Evolutionary conservation across 2,329 filamentous ascomycete species (phyloP), one percentile per base, ranked within the genome.

Genomic region (Chaetothyriales sp.): DNA sequence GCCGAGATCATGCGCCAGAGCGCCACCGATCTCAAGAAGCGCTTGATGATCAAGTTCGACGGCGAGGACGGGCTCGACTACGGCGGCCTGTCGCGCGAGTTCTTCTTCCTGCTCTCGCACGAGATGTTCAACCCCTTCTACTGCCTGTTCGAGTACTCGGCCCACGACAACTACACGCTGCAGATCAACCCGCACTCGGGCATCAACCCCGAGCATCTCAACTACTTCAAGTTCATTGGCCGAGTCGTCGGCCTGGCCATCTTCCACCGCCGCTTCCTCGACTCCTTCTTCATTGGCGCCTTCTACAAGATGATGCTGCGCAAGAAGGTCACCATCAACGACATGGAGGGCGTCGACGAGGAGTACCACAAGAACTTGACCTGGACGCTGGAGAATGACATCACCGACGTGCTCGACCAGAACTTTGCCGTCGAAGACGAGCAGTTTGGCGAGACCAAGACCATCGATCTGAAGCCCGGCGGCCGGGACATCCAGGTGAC

Each of bases 71-170:
- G 92, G 70, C 74, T 98, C 55, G 92, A 98, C 70, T 98, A 98
- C 65, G 92, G 92, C 68, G 92, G 92, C 77, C 78, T 98, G 51
- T 98, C 92, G 37, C 80, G 89, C 78, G 92, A 98, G 71, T 98
- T 98, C 76, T 98, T 98, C 77, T 98, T 98, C 81, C 76, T 98
- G 43, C 80, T 98, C 51, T 97, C 90, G 15, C 92, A 98, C 72
- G 92, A 98, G 74, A 98, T 98, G 92, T 98, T 98, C 75, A 98
- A 98, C 69, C 92, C 92, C 29, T 98, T 98, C 73, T 98, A 98
- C 74, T 98, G 92, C 68, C 77, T 98, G 50, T 98, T 98, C 75
- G 92, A 98, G 72, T 98, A 98, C 70, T 97, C 92, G 22, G 92
- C 92, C 43, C 92, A 98, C 75, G 92, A 98, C 80, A 98, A 98